Evolutionary conservation across 495 filamentous ascomycete species (phyloP).

Genomic region (Penicillium manginii): DNA sequence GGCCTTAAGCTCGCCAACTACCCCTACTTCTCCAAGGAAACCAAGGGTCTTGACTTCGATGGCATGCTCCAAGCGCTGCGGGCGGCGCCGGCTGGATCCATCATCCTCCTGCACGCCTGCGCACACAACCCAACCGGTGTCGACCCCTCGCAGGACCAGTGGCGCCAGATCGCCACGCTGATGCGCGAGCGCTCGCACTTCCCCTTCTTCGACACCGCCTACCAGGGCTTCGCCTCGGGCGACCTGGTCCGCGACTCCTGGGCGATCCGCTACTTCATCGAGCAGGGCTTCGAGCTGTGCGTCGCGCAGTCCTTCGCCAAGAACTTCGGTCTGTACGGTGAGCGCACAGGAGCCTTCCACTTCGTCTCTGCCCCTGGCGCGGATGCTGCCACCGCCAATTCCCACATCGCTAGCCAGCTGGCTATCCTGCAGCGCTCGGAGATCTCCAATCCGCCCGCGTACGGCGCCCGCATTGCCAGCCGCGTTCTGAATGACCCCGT

Average conservation of each 20-base stretch:
- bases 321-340: constrained; percentile 97
- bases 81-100: constrained; percentile 71
- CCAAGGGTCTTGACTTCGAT: constrained; percentile 87
- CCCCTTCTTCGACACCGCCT: constrained; percentile 98
- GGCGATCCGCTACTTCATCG: constrained; percentile 90
- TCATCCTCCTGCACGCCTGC: constrained; percentile 94
- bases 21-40: constrained; percentile 88
- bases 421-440: constrained; percentile 95
- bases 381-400: constrained; percentile 63
- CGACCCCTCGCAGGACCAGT: constrained; percentile 91
- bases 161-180: constrained; percentile 81
- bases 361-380: constrained; percentile 77
- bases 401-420: constrained; percentile 79
- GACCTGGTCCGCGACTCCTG: constrained; percentile 83
- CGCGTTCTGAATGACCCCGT: constrained; percentile 77
- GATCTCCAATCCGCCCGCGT: constrained; percentile 94
- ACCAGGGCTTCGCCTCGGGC: constrained; percentile 97
- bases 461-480: constrained; percentile 87
- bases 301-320: constrained; percentile 97
- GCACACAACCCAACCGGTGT: constrained; percentile 99
- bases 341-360: constrained; percentile 96
- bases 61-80: constrained; percentile 76
- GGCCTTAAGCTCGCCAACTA: constrained; percentile 76
- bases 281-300: constrained; percentile 93
- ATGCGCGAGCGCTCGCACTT: constrained; percentile 80